Base-by-base conservation (phyloP, 768 basidiomycete species). In the Symmetrospora coprosmae region DNA sequence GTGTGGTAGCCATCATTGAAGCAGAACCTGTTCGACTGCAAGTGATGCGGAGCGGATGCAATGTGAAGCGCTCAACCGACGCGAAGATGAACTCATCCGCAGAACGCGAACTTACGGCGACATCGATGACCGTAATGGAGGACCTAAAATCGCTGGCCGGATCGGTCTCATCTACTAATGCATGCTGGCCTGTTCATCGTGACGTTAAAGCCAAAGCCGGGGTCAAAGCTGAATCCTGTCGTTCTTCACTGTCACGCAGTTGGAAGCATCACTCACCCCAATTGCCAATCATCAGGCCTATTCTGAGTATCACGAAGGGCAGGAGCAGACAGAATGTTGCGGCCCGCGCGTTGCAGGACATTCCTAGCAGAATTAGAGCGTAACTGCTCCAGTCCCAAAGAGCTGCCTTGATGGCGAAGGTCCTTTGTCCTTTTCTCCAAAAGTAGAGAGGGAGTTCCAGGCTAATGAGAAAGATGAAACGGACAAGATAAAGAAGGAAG, bases 1-100 rank as follows among this genome's bases (percentile, higher is more conserved):
- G 55, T 58, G 28, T 58, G 55, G 37, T 58, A 58, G 41, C 55
- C 55, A 34, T 58, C 55, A 31, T 58, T 58, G 55, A 45, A 58
- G 55, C 55, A 58, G 7, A 30, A 43, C n/a, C 41, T 19, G 33
- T 58, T 58, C 9, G 27, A 30, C 52, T 55, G 38, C 16, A 38
- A 13, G 4, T 11, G 21, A 23, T 25, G 25, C 9, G 11, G 16
- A 19, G 27, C 11, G 4, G 30, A 43, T 34, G 19, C 19, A 6
- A 6, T 52, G 6, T 4, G 50, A n/a, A 37, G 6, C 30, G 50
- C 50, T 7, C 38, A 13, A 47, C 25, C 16, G 11, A 13, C 14
- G 14, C 31, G 16, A 35, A 34, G 21, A 39, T 35, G 50, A 6
- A 52, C 25, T 14, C 21, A n/a, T n/a, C n/a, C n/a, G n/a, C n/a